Conservation (phyloP, 495 filamentous ascomycete species). For the Viridothelium virens region DNA sequence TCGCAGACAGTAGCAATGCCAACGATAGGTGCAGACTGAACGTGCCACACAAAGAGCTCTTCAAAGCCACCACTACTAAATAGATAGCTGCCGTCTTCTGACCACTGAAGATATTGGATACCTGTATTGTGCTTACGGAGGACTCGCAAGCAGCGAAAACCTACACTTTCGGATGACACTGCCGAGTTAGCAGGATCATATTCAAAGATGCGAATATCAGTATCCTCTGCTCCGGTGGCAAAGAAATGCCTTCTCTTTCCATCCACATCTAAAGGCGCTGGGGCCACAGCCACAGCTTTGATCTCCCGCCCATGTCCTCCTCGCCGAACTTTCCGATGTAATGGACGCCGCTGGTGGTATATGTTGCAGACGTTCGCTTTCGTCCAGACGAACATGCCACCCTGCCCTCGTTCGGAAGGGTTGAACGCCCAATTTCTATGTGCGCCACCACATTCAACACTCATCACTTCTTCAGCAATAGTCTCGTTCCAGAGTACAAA, state of each 20-base stretch:
- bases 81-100: slow-evolving; percentile 52
- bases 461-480: slow-evolving; percentile 53
- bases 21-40: slow-evolving; percentile 47
- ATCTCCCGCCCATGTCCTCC: slow-evolving; percentile 88
- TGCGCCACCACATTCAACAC: slow-evolving; percentile 71
- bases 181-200: background rate
- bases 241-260: slow-evolving; percentile 39
- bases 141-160: slow-evolving; percentile 51
- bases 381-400: slow-evolving; percentile 47
- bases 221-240: slow-evolving; percentile 88
- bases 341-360: slow-evolving; percentile 44
- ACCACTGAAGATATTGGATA: slow-evolving; percentile 75
- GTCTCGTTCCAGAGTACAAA: slow-evolving; percentile 77
- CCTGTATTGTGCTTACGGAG: slow-evolving; percentile 71
- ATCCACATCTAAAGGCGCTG: background rate
- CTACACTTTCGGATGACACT: slow-evolving; percentile 21
- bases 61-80: slow-evolving; percentile 81
- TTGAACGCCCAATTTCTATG: slow-evolving; percentile 65
- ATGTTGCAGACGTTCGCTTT: slow-evolving; percentile 44
- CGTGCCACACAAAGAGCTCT: slow-evolving; percentile 79
- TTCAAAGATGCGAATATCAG: slow-evolving; percentile 65
- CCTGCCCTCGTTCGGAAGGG: slow-evolving; percentile 33
- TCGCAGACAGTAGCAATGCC: slow-evolving; percentile 56
- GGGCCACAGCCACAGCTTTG: slow-evolving; percentile 58
- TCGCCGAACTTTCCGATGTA: slow-evolving; percentile 48